Evolutionary conservation across 2,329 filamentous ascomycete genomes (phyloP).

Genomic region (Venturia effusa): DNA sequence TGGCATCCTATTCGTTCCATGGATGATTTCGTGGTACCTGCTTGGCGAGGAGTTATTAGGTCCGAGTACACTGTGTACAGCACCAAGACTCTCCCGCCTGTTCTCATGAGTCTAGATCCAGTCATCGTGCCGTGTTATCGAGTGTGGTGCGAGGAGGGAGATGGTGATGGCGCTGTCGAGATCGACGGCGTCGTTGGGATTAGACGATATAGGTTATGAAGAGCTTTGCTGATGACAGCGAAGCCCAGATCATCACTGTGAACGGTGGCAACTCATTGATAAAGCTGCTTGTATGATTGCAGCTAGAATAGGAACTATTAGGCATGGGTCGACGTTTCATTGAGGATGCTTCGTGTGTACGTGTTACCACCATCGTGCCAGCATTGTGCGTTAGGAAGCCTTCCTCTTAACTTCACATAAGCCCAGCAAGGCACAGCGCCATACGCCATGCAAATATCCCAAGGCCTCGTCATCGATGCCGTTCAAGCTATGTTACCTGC

Average conservation of each 20-base stretch:
- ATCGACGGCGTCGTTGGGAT: neutral
- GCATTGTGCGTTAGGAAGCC: neutral
- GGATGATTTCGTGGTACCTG: neutral
- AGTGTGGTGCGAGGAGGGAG: slow-evolving; percentile 21
- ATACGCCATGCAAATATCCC: neutral
- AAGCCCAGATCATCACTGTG: neutral
- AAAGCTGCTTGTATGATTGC: neutral
- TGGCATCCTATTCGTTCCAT: neutral
- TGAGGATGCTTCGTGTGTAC: neutral
- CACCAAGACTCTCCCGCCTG: neutral
- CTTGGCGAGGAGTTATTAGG: neutral
- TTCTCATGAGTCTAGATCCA: neutral
- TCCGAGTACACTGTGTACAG: neutral
- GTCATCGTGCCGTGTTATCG: slow-evolving; percentile 21
- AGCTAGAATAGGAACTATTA: neutral
- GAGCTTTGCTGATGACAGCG: neutral
- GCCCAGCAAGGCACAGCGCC: neutral
- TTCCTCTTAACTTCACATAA: neutral
- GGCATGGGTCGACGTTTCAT: neutral
- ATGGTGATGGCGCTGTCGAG: slow-evolving; percentile 1
- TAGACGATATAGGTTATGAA: neutral
- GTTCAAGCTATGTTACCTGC: slow-evolving; percentile 61
- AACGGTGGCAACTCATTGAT: neutral
- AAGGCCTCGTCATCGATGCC: neutral
- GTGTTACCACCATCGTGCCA: neutral